phyloP scores from a whole-genome alignment of 1,284 basidiomycete genomes.

The Wolfiporia cocos region DNA sequence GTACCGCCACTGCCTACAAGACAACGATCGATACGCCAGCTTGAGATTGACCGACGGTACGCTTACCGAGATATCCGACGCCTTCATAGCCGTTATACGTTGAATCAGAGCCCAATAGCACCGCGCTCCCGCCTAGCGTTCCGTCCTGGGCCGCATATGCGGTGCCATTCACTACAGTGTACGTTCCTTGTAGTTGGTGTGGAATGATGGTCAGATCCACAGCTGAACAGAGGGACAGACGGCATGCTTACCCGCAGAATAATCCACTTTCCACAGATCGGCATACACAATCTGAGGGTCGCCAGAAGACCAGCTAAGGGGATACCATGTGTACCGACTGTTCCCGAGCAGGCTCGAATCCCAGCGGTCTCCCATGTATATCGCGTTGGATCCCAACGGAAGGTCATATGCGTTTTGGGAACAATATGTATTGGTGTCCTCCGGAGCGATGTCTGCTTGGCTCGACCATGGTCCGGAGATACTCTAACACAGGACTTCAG shows the following conservation, averaged over 20 bases:
- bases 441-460: constrained; percentile 50
- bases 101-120: constrained; percentile 30
- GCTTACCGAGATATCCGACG: constrained; percentile 49
- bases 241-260: constrained; percentile 32
- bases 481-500: constrained; percentile 28
- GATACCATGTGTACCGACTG: constrained; percentile 58
- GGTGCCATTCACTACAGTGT: constrained; percentile 42
- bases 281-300: constrained; percentile 46
- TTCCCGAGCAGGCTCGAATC: constrained; percentile 47
- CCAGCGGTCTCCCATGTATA: constrained; percentile 68
- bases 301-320: constrained; percentile 48
- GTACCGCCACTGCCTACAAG: constrained; percentile 54
- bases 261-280: constrained; percentile 52
- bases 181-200: constrained; percentile 30
- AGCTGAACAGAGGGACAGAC: too few species aligned
- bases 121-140: constrained; percentile 42
- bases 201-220: too few species aligned
- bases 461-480: constrained; percentile 52
- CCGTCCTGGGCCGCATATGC: constrained; percentile 54
- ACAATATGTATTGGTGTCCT: constrained; percentile 47
- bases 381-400: constrained; percentile 40
- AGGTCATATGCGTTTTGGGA: constrained; percentile 59
- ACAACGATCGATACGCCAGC: neutral
- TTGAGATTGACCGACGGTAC: neutral
- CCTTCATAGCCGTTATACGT: constrained; percentile 48